Evolutionary conservation across 805 yeast species (phyloP), one percentile per base, ranked within the genome.

Genomic region (Candida morakotiae): DNA sequence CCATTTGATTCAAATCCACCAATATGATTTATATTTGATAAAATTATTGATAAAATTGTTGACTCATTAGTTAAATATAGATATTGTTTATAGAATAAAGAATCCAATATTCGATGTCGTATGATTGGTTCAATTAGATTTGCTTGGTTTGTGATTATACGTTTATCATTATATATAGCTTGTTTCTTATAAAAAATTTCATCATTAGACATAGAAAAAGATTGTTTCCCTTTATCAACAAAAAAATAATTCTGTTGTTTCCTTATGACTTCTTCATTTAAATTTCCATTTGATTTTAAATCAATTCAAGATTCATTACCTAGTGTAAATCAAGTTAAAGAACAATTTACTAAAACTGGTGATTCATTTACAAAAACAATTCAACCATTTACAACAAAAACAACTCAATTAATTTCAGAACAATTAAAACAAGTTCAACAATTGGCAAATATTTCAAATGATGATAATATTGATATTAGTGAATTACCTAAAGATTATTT

Each of bases 401-500:
- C 85, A 8, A 68, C 73, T 10, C 69, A 79, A 49, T 68, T 77
- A 35, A 64, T 82, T 16, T 79, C 81, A 48, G 78, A 78, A 49
- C 81, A 72, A 48, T 70, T 83, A 42, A 82, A 84, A 31, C 72
- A 67, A 47, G 66, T 67, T 15, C 71, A 66, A 39, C 69, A 62
- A 28, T 56, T 67, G 40, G 67, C 68, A 13, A 48, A 58, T 34
- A 19, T 14, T 9, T 20, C 29, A 23, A 44, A 53, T 21, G 64
- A 66, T 16, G 47, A 56, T 31, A 47, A 53, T 34, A 42, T 57
- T 24, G 68, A 77, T 25, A 71, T 79, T 39, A 75, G 83, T 39
- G 87, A 83, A 55, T 69, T 85, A 35, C 94, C 94, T 32, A 75
- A 73, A 28, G 88, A 83, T 44, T 85, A 85, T 58, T 69, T 76